Evolutionary conservation across 768 basidiomycete genomes (phyloP), one percentile per base, ranked within the genome.

Genomic region (Daedalea quercina): DNA sequence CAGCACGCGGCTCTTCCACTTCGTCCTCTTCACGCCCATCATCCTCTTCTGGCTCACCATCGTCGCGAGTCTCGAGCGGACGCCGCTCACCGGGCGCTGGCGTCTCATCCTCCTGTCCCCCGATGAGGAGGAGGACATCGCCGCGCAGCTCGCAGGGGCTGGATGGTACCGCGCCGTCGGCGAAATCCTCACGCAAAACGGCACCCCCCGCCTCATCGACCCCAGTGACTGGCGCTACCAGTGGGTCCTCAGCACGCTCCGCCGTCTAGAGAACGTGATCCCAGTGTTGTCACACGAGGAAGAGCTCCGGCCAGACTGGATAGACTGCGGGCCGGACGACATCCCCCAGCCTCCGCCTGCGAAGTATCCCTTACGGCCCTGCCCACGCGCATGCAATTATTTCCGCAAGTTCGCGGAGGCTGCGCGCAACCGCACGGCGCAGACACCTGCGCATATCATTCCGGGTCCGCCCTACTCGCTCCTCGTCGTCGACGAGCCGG

Each of bases 41-140:
- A 58, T 73, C 11, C 64, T 90, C 22, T 80, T 91, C 62, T 82
- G 79, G 77, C 71, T 79, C 1, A 86, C 85, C 1, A 77, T 90
- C 47, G 52, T 89, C 2, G 87, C 85, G 2, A 86, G 86, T 56
- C 60, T 84, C 52, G 90, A 93, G 66, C 73, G 77, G 60, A 89
- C 90, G 4, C 90, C 90, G 2, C 70, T 93, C 50, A 91, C 90
- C n/a, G 90, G 90, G 4, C 13, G 92, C 61, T 90, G 87, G 86
- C 79, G 94, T 50, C 68, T 93, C 59, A 94, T 96, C 55, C 74
- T 94, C 11, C 77, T 96, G 15, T 93, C 91, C 3, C 93, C 94
- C 1, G 89, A 93, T 58, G 94, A 96, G 69, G 94, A 97, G 64
- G 90, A 94, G 49, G 82, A 83, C 26, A 90, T 97, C 41, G 83